These are phyloP conservation scores for Tubosaeta sp. DNA, from an alignment of 768 basidiomycete species.

Conservation along the genomic window DNA sequence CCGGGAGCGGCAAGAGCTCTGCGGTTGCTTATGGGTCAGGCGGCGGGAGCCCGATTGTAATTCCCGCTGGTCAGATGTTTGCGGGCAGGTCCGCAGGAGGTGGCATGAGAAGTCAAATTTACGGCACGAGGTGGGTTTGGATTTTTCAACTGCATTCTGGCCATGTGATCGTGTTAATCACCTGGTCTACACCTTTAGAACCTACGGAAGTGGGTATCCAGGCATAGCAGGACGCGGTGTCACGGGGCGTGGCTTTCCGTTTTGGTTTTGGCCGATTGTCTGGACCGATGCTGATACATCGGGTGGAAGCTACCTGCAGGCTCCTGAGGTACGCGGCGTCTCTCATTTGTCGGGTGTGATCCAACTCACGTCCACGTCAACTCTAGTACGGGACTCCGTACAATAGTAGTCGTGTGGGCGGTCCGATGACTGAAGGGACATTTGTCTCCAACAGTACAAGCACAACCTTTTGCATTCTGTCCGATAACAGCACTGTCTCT, in stretches of 20 bases:
- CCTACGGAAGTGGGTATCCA: constrained; percentile 65
- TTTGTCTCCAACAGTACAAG: constrained; percentile 38
- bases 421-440: constrained; percentile 34
- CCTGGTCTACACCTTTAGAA: constrained; percentile 26
- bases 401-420: constrained; percentile 50
- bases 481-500: constrained; percentile 45
- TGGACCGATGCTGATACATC: constrained; percentile 37
- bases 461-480: constrained; percentile 43
- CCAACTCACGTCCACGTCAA: constrained; percentile 10
- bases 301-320: constrained; percentile 32
- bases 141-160: background rate
- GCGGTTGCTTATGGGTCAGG: constrained; percentile 34
- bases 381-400: constrained; percentile 42
- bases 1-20: constrained; percentile 21
- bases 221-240: constrained; percentile 44
- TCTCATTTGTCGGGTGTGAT: background rate
- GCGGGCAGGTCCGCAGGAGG: constrained; percentile 51
- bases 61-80: constrained; percentile 44
- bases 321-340: constrained; percentile 36
- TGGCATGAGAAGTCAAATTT: constrained; percentile 42
- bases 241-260: constrained; percentile 51
- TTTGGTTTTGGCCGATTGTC: constrained; percentile 61
- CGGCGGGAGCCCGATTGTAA: constrained; percentile 29
- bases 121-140: constrained; percentile 38
- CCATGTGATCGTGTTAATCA: background rate